Evolutionary conservation across 805 yeast species (phyloP).

Genomic region (Yarrowia phangngaensis): DNA sequence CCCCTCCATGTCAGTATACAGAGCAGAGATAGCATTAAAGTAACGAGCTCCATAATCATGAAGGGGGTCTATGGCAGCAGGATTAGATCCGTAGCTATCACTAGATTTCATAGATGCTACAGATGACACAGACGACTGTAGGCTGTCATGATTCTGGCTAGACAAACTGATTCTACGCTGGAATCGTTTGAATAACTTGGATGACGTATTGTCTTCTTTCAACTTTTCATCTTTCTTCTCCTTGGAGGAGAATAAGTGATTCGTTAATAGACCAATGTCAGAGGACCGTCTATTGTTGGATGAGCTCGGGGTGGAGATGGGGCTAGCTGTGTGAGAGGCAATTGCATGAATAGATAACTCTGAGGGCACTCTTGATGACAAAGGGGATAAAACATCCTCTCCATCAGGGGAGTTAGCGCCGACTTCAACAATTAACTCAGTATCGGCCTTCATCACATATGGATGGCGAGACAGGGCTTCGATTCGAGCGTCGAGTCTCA

Average conservation of each 20-base stretch:
- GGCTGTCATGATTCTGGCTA: constrained; percentile 3
- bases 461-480: constrained; percentile 14
- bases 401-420: constrained; percentile 10
- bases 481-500: constrained; percentile 1
- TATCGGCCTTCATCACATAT: constrained; percentile 8
- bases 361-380: background rate
- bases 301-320: background rate
- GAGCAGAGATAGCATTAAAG: constrained; percentile 22
- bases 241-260: constrained; percentile 16
- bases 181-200: constrained; percentile 26
- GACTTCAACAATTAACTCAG: constrained; percentile 8
- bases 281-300: constrained; percentile 8
- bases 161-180: constrained; percentile 15
- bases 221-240: constrained; percentile 15
- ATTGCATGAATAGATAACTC: constrained; percentile 1
- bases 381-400: constrained; percentile 10
- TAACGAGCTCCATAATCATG: constrained; percentile 21
- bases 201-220: constrained; percentile 15
- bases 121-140: background rate
- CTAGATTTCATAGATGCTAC: background rate
- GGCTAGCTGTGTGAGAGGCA: constrained; percentile 3
- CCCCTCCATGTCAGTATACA: constrained; percentile 22
- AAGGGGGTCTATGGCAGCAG: background rate
- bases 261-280: constrained; percentile 15
- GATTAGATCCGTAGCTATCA: background rate